phyloP scores from a whole-genome alignment of 192 early-diverging fungal species.

The Coemansia sp. region DNA sequence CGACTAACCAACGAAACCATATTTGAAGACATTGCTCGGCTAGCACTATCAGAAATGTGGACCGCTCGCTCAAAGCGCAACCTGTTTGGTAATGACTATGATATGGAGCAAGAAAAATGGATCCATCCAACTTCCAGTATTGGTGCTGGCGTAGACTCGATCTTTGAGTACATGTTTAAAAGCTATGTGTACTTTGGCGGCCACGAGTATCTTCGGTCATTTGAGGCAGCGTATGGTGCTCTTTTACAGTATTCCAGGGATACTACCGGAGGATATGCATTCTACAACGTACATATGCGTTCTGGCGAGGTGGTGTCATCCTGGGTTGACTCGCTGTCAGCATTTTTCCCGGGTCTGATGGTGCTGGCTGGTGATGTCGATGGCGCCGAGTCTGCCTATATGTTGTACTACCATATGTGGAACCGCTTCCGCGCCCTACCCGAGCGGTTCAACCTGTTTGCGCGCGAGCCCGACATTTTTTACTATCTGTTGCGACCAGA shows the following conservation, averaged over 20 bases:
- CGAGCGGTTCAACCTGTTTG: constrained; percentile 79
- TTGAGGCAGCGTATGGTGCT: constrained; percentile 69
- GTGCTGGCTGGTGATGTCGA: constrained; percentile 85
- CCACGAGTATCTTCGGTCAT: constrained; percentile 68
- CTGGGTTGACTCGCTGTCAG: constrained; percentile 88
- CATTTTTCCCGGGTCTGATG: constrained; percentile 91
- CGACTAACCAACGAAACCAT: constrained; percentile 72
- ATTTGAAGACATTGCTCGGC: constrained; percentile 70
- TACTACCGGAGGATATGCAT: constrained; percentile 68
- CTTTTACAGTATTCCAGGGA: constrained; percentile 66
- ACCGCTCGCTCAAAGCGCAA: constrained; percentile 64
- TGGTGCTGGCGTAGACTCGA: constrained; percentile 89
- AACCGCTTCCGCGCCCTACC: constrained; percentile 78
- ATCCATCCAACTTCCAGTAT: constrained; percentile 56
- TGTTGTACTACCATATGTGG: constrained; percentile 88
- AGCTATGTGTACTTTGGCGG: constrained; percentile 87
- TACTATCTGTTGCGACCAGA: constrained; percentile 90
- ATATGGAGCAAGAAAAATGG: constrained; percentile 65
- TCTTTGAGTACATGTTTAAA: constrained; percentile 92
- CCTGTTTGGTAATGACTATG: constrained; percentile 82
- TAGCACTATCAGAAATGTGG: constrained; percentile 80
- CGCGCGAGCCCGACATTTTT: constrained; percentile 59
- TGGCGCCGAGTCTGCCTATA: constrained; percentile 76
- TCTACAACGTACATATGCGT: constrained; percentile 82
- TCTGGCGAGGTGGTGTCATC: constrained; percentile 61